Conservation (phyloP, 805 yeast genomes). For the Pichia exigua region DNA sequence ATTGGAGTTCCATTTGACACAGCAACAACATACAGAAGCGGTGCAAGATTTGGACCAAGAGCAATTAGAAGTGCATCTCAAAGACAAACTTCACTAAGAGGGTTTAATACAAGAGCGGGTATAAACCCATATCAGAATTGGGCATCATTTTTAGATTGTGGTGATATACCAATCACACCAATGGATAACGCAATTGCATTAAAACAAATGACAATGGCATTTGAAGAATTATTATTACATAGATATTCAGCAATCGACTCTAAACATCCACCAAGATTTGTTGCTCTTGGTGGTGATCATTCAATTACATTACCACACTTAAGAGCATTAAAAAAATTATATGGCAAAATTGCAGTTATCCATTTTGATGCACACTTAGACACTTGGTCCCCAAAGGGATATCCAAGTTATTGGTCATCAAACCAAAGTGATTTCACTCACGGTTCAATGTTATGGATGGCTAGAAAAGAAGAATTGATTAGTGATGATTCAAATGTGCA, state of each 20-base stretch:
- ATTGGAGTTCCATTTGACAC: slow-evolving; percentile 83
- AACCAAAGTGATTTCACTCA: slow-evolving; percentile 55
- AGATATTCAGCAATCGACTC: slow-evolving; percentile 20
- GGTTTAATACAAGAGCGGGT: slow-evolving; percentile 54
- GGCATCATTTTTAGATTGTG: slow-evolving; percentile 48
- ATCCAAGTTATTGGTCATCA: slow-evolving; percentile 37
- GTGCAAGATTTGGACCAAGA: slow-evolving; percentile 78
- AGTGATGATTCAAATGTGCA: slow-evolving; percentile 52
- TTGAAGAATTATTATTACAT: slow-evolving; percentile 44
- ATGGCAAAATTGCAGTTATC: slow-evolving; percentile 65
- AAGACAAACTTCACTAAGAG: slow-evolving; percentile 61
- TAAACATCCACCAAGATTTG: slow-evolving; percentile 47
- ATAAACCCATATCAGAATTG: slow-evolving; percentile 43
- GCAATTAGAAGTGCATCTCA: slow-evolving; percentile 63
- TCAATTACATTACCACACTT: slow-evolving; percentile 66
- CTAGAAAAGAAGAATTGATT: slow-evolving; percentile 59
- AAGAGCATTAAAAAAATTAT: slow-evolving; percentile 49
- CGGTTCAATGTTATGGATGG: slow-evolving; percentile 85
- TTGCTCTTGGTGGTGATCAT: slow-evolving; percentile 81
- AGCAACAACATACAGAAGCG: slow-evolving; percentile 69
- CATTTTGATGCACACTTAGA: slow-evolving; percentile 86
- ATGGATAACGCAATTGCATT: slow-evolving; percentile 48
- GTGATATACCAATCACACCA: slow-evolving; percentile 53
- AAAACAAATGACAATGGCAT: slow-evolving; percentile 46
- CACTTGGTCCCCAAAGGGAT: slow-evolving; percentile 70